These are phyloP conservation scores for Colletotrichum sp. DNA, from an alignment of 2,329 filamentous ascomycete genomes.

Conservation along the genomic window DNA sequence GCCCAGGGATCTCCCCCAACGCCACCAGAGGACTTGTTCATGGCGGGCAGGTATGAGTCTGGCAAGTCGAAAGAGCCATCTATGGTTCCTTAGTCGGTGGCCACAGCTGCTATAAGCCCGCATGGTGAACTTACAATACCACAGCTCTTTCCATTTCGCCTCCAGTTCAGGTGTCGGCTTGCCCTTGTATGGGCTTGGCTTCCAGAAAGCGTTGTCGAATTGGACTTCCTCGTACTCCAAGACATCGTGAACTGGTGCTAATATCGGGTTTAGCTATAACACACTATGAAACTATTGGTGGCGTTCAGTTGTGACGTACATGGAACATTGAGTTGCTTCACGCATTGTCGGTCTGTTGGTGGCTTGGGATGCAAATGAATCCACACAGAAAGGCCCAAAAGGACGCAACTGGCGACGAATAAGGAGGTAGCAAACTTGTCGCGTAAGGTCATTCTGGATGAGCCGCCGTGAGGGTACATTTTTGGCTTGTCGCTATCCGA, in stretches of 20 bases:
- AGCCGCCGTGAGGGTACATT: neutral
- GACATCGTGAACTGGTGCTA: neutral
- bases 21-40: slow-evolving; percentile 1
- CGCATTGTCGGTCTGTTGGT: neutral
- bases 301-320: neutral
- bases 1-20: neutral
- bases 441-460: neutral
- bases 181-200: slow-evolving; percentile 8
- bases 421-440: neutral
- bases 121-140: neutral
- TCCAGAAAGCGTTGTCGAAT: slow-evolving; percentile 7
- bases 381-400: neutral
- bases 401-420: neutral
- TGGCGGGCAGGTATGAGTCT: neutral
- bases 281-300: neutral
- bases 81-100: neutral
- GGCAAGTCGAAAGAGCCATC: slow-evolving; percentile 6
- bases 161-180: slow-evolving; percentile 5
- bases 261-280: neutral
- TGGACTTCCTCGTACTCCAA: slow-evolving; percentile 6
- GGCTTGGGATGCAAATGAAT: neutral
- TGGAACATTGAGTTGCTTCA: neutral
- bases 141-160: neutral
- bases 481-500: neutral
- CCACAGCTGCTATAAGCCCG: neutral